Evolutionary conservation across 2,329 filamentous ascomycete species (phyloP).

Genomic region (Escovopsis sp.): DNA sequence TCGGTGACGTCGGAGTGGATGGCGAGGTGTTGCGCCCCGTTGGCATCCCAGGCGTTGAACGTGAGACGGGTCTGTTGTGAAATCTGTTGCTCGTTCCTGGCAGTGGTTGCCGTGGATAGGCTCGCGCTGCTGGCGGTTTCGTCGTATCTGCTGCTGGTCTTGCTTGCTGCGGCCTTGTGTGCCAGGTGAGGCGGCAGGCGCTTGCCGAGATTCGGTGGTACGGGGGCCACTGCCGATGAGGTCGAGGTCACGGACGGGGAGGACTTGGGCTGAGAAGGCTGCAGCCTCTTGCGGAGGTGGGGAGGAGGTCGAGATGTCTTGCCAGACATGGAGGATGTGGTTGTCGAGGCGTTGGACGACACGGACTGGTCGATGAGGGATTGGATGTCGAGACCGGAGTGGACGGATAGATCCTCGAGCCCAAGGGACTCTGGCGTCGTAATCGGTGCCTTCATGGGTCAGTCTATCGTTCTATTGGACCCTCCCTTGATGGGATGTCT

Average conservation of each 20-base stretch:
- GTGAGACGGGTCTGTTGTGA: slow-evolving; percentile 1
- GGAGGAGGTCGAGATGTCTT: not conserved
- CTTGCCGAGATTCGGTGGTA: not conserved
- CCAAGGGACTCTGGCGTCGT: slow-evolving; percentile 11
- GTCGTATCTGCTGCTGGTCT: not conserved
- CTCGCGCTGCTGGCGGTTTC: slow-evolving; percentile 3
- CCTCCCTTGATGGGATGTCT: not conserved
- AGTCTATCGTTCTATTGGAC: too few species aligned
- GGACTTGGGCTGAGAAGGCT: not conserved
- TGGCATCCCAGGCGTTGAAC: slow-evolving; percentile 19
- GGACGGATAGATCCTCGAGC: slow-evolving; percentile 5
- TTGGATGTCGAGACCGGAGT: not conserved
- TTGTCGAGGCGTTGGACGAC: not conserved
- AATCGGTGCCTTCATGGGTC: slow-evolving; percentile 18
- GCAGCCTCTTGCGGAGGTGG: not conserved
- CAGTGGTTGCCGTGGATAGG: slow-evolving; percentile 17
- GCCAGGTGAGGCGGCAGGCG: slow-evolving; percentile 5
- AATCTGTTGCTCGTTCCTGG: slow-evolving; percentile 8
- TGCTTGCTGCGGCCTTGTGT: not conserved
- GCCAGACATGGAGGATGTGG: not conserved
- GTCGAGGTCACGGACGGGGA: not conserved
- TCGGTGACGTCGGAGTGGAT: slow-evolving; percentile 11
- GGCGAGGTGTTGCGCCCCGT: slow-evolving; percentile 9
- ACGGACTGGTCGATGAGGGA: not conserved
- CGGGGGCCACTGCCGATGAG: not conserved